Conservation (phyloP, 176 grass and related monocot genomes). For the Miscanthus lutarioriparius region DNA sequence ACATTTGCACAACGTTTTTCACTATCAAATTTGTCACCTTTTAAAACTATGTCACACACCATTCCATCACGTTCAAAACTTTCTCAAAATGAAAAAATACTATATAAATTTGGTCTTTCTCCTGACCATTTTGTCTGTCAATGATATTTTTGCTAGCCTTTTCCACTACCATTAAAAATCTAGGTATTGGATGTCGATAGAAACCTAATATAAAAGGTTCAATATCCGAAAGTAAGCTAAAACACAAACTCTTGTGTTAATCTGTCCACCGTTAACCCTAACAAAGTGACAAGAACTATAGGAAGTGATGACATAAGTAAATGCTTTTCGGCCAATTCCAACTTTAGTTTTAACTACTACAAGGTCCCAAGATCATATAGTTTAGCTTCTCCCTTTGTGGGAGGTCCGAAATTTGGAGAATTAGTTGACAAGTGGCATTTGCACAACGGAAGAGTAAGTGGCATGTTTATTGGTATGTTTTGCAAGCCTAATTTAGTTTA, state of each 20-base stretch:
- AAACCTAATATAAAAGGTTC: conserved; percentile 35
- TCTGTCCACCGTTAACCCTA: conserved; percentile 22
- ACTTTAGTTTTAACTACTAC: no score
- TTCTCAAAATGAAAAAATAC: no score
- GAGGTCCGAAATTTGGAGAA: not conserved
- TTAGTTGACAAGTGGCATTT: no score
- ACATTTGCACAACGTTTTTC: conserved; percentile 29
- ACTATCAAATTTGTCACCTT: conserved; percentile 24
- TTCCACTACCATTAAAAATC: conserved; percentile 27
- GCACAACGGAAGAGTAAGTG: no score
- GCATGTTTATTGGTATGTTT: no score
- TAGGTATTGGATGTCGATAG: conserved; percentile 9
- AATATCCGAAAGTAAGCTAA: conserved; percentile 25
- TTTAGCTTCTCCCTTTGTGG: not conserved
- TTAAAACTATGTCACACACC: no score
- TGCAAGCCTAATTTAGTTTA: no score
- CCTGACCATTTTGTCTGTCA: not conserved
- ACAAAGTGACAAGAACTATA: not conserved
- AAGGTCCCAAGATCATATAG: not conserved
- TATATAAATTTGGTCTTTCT: conserved; percentile 7
- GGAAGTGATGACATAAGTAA: conserved; percentile 3
- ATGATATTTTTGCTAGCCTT: not conserved
- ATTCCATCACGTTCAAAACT: conserved; percentile 3
- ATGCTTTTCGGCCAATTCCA: not conserved
- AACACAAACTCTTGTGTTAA: conserved; percentile 6